Evolutionary conservation across 2,329 filamentous ascomycete species (phyloP).

Genomic region (Clonostachys solani): DNA sequence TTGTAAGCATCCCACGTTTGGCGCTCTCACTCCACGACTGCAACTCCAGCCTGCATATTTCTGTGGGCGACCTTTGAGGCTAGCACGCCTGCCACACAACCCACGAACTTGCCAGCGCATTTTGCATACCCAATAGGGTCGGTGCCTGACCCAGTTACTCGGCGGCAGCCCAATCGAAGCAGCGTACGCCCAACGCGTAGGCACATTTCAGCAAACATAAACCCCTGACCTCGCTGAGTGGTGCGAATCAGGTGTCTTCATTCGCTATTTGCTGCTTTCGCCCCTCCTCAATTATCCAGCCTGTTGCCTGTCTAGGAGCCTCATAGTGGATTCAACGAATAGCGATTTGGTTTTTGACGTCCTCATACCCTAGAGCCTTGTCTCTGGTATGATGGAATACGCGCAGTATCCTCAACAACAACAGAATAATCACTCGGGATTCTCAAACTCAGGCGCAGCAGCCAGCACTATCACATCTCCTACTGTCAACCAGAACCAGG

Average conservation of each 20-base stretch:
- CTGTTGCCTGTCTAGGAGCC: background rate
- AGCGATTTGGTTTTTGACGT: conserved; percentile 15
- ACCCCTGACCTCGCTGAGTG: background rate
- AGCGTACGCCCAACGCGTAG: background rate
- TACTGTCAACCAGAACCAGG: conserved; percentile 61
- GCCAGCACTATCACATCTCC: conserved; percentile 69
- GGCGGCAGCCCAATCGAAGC: conserved; percentile 3
- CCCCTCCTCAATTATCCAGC: conserved; percentile 1
- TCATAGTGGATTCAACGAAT: conserved; percentile 7
- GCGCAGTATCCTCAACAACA: conserved; percentile 67
- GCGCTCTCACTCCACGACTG: background rate
- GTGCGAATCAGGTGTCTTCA: conserved; percentile 3
- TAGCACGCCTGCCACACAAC: background rate
- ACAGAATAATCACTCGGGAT: conserved; percentile 62
- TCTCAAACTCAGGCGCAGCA: conserved; percentile 51
- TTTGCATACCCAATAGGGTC: conserved; percentile 3
- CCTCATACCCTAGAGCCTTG: conserved; percentile 11
- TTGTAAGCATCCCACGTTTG: too few relatives aligned
- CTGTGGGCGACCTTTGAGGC: background rate
- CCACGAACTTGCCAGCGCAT: conserved; percentile 3
- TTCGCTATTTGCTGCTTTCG: conserved; percentile 6
- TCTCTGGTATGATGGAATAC: conserved; percentile 65
- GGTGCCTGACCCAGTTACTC: conserved; percentile 3
- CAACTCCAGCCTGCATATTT: background rate
- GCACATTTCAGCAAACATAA: conserved; percentile 1